Evolutionary conservation across 257 asterid species (phyloP), one percentile per base, ranked within the genome.

Genomic region (Forsythia viridissima): DNA sequence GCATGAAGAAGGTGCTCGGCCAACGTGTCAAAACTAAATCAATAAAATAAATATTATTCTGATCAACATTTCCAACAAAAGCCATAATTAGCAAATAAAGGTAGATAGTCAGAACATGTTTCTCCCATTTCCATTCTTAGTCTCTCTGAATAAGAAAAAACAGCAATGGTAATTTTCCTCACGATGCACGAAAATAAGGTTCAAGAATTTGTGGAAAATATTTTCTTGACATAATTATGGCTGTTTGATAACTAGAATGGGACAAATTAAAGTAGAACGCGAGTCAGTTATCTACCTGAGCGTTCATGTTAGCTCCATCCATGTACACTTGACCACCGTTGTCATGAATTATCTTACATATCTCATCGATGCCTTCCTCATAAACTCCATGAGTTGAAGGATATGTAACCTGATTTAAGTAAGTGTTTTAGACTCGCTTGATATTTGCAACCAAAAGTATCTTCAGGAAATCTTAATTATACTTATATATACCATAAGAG

Each of bases 261-360:
- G 11, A 78, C 42, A 39, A 8, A 48, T 24, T 46, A 51, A 21
- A 69, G 66, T 61, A 37, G 55, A 44, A 36, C 43, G 13, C 7
- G 13, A 8, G 71, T 3, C 10, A 79, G 2, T 59, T 48, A 68
- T 76, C 18, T 88, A 96, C 99, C 98, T 96, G 99, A 75, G 99
- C 99, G 46, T 96, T 96, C 99, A 96, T 96, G 96, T 96, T 96
- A 72, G 99, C 99, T 86, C 99, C 99, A 80, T 96, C 99, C 98
- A 93, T 96, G 91, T 96, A 96, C 63, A 96, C 99, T 88, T 96
- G 99, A 77, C 99, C 99, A 61, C 98, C 98, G 70, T 96, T 93
- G 74, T 96, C 95, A 51, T 96, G 99, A 88, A 96, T 93, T 72
- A 96, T 92, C 86, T 89, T 90, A 86, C 99, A 96, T 65, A 96